These are phyloP conservation scores for Pseudoturritis turrita DNA, from an alignment of 345 rosid genomes.

Conservation along the genomic window DNA sequence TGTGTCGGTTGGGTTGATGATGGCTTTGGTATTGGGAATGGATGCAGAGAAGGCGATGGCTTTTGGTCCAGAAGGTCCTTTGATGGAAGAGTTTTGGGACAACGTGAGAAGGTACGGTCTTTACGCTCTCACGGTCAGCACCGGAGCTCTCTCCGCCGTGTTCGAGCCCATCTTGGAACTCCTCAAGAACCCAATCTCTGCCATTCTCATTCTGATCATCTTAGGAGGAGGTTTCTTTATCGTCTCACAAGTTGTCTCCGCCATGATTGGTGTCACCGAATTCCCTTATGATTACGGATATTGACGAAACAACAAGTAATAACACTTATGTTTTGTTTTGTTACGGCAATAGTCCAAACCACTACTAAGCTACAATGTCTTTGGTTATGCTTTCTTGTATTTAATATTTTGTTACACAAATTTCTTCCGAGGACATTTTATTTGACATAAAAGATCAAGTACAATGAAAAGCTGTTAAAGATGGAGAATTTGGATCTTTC, in stretches of 20 bases:
- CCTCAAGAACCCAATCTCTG: slow-evolving; percentile 83
- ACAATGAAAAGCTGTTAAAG: not conserved
- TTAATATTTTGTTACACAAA: not conserved
- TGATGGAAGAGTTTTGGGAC: slow-evolving; percentile 95
- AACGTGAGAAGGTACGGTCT: slow-evolving; percentile 92
- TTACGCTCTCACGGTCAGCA: slow-evolving; percentile 88
- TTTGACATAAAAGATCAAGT: slow-evolving; percentile 8
- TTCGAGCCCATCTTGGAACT: slow-evolving; percentile 59
- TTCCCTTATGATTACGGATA: slow-evolving; percentile 57
- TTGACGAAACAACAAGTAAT: not conserved
- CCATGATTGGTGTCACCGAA: slow-evolving; percentile 80
- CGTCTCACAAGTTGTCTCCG: slow-evolving; percentile 70
- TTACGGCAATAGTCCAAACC: no score
- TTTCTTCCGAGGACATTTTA: not conserved
- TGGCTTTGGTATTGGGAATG: slow-evolving; percentile 42
- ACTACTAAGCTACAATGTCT: no score
- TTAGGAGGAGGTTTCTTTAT: slow-evolving; percentile 61
- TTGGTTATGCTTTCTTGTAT: not conserved
- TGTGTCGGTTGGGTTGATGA: slow-evolving; percentile 47
- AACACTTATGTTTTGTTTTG: slow-evolving; percentile 2
- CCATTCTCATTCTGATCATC: slow-evolving; percentile 56
- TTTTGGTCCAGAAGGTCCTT: slow-evolving; percentile 85
- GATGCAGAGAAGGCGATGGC: slow-evolving; percentile 68
- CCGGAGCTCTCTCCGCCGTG: slow-evolving; percentile 77
- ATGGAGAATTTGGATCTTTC: not conserved